phyloP scores from a whole-genome alignment of 2,329 filamentous ascomycete genomes.

The Colletotrichum magnum region DNA sequence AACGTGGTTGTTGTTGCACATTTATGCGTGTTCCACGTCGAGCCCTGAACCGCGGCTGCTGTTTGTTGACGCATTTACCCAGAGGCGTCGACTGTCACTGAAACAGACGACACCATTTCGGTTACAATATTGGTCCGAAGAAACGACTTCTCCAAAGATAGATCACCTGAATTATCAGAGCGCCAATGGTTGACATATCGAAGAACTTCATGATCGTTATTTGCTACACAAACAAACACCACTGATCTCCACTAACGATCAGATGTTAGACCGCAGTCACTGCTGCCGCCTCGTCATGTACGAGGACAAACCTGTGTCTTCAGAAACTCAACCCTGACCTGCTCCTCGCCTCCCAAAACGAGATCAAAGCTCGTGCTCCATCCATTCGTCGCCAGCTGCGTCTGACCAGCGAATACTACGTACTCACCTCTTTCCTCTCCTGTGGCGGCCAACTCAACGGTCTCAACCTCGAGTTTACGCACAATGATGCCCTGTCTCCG shows the following conservation, averaged over 20 bases:
- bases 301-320: slow-evolving; percentile 38
- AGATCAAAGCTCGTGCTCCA: slow-evolving; percentile 41
- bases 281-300: background rate
- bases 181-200: background rate
- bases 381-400: slow-evolving; percentile 33
- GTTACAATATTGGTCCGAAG: too few species aligned
- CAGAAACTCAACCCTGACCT: slow-evolving; percentile 35
- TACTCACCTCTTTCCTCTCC: slow-evolving; percentile 28
- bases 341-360: slow-evolving; percentile 24
- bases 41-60: too few species aligned
- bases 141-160: too few species aligned
- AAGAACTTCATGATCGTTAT: background rate
- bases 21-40: background rate
- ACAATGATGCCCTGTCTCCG: slow-evolving; percentile 35
- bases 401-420: slow-evolving; percentile 23
- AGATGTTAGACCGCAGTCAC: background rate
- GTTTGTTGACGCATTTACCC: background rate
- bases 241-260: background rate
- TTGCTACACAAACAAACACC: background rate
- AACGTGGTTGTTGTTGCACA: background rate
- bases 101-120: too few species aligned
- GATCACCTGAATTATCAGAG: too few species aligned
- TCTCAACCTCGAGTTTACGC: slow-evolving; percentile 28
- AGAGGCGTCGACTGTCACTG: too few species aligned
- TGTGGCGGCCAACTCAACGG: slow-evolving; percentile 20